Evolutionary conservation across 1,284 basidiomycete genomes (phyloP), one percentile per base, ranked within the genome.

Genomic region (Cryptococcus sp.): DNA sequence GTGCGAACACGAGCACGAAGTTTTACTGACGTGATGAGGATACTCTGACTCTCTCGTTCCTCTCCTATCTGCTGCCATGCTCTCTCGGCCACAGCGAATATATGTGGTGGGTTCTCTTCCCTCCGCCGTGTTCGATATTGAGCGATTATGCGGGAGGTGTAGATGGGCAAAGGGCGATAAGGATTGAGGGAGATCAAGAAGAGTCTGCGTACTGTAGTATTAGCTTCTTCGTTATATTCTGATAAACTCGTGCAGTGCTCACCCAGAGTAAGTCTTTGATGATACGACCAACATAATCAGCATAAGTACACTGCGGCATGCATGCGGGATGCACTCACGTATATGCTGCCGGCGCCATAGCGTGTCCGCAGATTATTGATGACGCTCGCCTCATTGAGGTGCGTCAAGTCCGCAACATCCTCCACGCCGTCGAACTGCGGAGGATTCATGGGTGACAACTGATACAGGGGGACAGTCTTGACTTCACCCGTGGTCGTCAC

Each of bases 41-140:
- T 93, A 72, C 92, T 95, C 80, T 99, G 96, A 68, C 94, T 94
- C 81, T 99, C 95, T 53, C 93, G 85, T 76, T 96, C 93, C 64
- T 95, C 92, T 27, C 95, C 89, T 90, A 99, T 99, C 78, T 93
- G 95, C 62, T 95, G 87, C 95, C 96, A 99, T 31, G 96, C 96
- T 47, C 91, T 86, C 78, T 99, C 96, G 0, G 96, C 94, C 27
- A 99, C 89, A 11, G 95, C 95, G 73, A 94, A 99, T 57, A 99
- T 92, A 73, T 99, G 96, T 1, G 96, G 96, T 6, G 93, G 61
- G 68, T 94, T 97, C 81, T 98, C 95, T 69, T 97, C 93, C 47
- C 93, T 82, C 57, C 96, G 86, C 70, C 89, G 89, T 53, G 87
- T 88, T 50, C 95, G 91, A 76, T 99, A 99, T 79, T 94, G 91